phyloP scores from a whole-genome alignment of 2,329 filamentous ascomycete species.

The Pestalotiopsis sp. region DNA sequence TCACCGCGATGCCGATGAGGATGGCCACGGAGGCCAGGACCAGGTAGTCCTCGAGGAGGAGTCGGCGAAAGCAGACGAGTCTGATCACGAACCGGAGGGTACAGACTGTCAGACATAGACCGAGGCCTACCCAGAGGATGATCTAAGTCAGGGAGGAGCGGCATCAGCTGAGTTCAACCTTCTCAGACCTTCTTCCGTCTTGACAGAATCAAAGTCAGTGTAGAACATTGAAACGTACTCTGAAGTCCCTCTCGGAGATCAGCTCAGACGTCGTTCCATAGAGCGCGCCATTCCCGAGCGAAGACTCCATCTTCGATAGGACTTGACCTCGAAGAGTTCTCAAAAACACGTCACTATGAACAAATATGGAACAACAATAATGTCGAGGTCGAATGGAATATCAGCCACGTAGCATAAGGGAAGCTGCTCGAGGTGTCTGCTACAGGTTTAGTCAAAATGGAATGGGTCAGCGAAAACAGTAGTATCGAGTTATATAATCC shows the following conservation, averaged over 20 bases:
- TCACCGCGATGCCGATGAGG: neutral
- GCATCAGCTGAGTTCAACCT: neutral
- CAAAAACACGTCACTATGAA: neutral
- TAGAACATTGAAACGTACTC: neutral
- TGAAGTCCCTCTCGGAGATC: neutral
- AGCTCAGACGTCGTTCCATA: neutral
- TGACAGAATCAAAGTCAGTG: neutral
- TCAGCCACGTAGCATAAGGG: neutral
- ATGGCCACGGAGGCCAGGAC: neutral
- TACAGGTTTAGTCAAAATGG: neutral
- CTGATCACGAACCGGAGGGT: neutral
- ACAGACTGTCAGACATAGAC: neutral
- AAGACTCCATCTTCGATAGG: neutral
- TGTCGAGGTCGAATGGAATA: neutral
- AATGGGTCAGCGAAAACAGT: neutral
- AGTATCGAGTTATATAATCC: conserved; percentile 1
- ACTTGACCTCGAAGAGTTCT: neutral
- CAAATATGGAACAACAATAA: neutral
- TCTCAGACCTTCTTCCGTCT: neutral
- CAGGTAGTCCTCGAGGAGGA: conserved; percentile 9
- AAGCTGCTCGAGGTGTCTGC: neutral
- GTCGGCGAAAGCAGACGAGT: conserved; percentile 2
- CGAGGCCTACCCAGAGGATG: neutral
- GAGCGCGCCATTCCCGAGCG: neutral
- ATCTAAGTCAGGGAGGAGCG: neutral